Percentiles rank a stretch among this genome's conserved stretches.
Conservation (phyloP, 305 asterid genomes). For the Fraxinus sp. region DNA sequence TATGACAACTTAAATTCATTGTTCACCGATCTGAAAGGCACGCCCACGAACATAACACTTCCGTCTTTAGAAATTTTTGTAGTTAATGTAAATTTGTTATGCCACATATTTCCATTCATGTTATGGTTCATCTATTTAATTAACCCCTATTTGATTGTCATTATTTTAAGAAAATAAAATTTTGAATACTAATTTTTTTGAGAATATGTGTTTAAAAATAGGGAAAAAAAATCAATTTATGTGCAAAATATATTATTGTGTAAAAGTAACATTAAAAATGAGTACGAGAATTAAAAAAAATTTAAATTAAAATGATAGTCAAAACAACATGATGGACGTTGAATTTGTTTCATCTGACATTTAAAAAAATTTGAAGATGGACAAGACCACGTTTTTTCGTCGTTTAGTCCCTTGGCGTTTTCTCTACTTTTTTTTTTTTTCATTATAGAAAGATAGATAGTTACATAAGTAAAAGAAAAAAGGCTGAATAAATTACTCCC, state of each 20-base stretch:
- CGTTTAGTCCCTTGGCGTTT: conserved; percentile 1
- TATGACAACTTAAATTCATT: background rate
- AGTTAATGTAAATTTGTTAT: background rate
- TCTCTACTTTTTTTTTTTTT: background rate
- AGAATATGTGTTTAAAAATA: too few species aligned
- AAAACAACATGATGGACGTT: background rate
- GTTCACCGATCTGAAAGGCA: background rate
- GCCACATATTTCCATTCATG: background rate
- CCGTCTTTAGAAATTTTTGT: background rate
- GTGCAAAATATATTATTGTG: too few species aligned
- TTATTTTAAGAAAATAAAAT: too few species aligned
- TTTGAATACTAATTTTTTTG: background rate
- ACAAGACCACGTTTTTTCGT: background rate
- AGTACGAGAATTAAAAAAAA: background rate
- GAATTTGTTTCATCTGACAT: conserved; percentile 16
- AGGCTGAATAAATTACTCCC: background rate
- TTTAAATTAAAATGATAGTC: background rate
- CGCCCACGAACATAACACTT: background rate
- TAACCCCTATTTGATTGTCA: background rate
- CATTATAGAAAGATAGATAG: background rate
- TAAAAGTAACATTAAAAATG: too few species aligned
- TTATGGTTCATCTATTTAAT: background rate
- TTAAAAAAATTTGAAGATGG: background rate
- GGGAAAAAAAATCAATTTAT: too few species aligned
- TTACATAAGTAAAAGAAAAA: background rate